These are phyloP conservation scores for Corylus americana DNA, from an alignment of 306 rosid species.

Conservation along the genomic window DNA sequence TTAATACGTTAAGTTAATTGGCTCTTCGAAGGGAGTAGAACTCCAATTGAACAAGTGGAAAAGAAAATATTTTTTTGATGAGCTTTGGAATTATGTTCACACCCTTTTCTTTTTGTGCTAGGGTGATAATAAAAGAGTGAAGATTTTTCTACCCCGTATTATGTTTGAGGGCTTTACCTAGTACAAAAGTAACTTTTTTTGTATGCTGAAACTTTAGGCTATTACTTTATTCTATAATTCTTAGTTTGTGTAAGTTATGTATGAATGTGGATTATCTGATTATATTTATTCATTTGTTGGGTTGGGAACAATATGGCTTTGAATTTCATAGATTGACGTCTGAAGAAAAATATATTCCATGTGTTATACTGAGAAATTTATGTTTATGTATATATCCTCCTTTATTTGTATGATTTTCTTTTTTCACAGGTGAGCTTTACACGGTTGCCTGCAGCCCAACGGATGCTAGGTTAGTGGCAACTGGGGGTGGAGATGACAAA, in stretches of 20 bases:
- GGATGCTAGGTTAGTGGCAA: slow-evolving; percentile 68
- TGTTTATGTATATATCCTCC: slow-evolving; percentile 20
- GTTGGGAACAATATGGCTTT: not conserved
- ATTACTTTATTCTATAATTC: not conserved
- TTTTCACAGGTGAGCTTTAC: slow-evolving; percentile 69
- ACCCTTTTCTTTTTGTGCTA: not conserved
- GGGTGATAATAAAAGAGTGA: not conserved
- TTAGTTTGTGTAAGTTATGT: not conserved
- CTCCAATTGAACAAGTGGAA: too few species aligned
- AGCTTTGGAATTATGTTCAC: not conserved
- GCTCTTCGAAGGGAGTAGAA: too few species aligned
- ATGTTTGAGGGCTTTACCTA: not conserved
- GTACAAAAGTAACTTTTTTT: not conserved
- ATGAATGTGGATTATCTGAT: not conserved
- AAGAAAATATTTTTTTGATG: not conserved
- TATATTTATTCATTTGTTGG: not conserved
- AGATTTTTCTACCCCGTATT: not conserved
- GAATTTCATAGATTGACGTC: not conserved
- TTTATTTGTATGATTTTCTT: slow-evolving; percentile 4
- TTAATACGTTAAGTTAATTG: too few species aligned
- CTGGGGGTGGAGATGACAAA: slow-evolving; percentile 86
- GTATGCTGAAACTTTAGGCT: not conserved
- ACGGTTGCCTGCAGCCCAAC: slow-evolving; percentile 80
- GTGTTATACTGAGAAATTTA: slow-evolving; percentile 10
- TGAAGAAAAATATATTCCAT: not conserved